Base-by-base conservation (phyloP, 495 filamentous ascomycete genomes). In the Venustampulla echinocandica region DNA sequence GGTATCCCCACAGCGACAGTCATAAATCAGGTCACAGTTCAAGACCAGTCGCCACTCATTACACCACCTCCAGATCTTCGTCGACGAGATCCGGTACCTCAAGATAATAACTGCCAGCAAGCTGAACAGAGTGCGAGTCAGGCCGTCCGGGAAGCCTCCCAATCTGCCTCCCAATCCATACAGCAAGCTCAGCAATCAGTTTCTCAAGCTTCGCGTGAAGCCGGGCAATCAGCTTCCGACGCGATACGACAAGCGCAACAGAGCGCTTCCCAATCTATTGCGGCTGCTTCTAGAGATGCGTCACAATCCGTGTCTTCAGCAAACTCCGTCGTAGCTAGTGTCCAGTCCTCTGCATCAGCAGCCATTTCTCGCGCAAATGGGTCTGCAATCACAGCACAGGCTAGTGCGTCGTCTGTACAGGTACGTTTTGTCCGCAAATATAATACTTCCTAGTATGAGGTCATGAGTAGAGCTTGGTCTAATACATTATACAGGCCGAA, bases 241-340 rank as follows among this genome's bases (percentile, higher is more conserved):
- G 56, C 48, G 9, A 55, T 55, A 10, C 52, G 50, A 37, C 56
- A 58, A 33, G 50, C 46, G n/a, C 47, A 50, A 32, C 46, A 58
- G 20, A 36, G 15, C 15, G 56, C 55, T 33, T 54, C 52, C 15
- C 56, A 58, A 21, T 52, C 48, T 2, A 53, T 55, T 17, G 44
- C 48, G 11, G 42, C 43, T 3, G 52, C 52, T 9, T 54, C 52
- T 13, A 50, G 52, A 50, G 55, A 49, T 45, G 52, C 50, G 1
- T 18, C 52, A 7, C 49, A 50, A 17, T 46, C 49, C 3, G 21
- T 52, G 20, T 53, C 51, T 13, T 58, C 56, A 19, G 56, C 56
- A 5, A 52, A 40, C 33, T 49, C 47, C 3, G 52, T 42, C 1
- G 40, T 55, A 11, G 27, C 43, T 13, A 49, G 45, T 37, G 44